Percentiles rank a stretch among this genome's conserved stretches.
phyloP scores from a whole-genome alignment of 306 rosid species.

The Pterocarpus macrocarpus region DNA sequence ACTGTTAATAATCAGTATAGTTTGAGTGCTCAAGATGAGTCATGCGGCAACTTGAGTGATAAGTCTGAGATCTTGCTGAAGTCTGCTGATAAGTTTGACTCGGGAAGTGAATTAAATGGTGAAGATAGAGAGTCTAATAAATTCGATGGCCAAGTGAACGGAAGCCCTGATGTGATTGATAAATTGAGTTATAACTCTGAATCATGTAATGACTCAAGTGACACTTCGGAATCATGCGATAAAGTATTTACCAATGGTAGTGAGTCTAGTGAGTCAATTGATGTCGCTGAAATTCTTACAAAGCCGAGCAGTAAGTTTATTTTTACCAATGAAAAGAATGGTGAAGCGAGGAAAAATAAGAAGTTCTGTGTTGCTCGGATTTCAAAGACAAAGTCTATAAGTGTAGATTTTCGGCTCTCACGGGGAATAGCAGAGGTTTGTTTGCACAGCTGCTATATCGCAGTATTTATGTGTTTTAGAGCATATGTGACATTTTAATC shows the following conservation, averaged over 20 bases:
- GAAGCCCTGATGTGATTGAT: conserved; percentile 63
- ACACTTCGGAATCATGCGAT: conserved; percentile 64
- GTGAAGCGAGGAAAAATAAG: conserved; percentile 72
- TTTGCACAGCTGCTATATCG: conserved; percentile 36
- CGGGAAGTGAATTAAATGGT: conserved; percentile 53
- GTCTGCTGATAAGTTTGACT: conserved; percentile 52
- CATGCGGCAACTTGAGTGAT: conserved; percentile 51
- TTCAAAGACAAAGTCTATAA: conserved; percentile 85
- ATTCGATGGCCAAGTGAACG: conserved; percentile 58
- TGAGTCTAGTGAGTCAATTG: conserved; percentile 51
- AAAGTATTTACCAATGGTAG: conserved; percentile 62
- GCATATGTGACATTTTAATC: conserved; percentile 27
- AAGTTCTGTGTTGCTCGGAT: conserved; percentile 79
- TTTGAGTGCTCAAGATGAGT: conserved; percentile 51
- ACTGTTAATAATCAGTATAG: conserved; percentile 45
- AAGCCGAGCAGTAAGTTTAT: conserved; percentile 61
- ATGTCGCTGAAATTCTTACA: conserved; percentile 56
- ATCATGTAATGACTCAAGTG: conserved; percentile 73
- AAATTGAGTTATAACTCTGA: conserved; percentile 66
- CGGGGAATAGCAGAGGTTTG: conserved; percentile 98
- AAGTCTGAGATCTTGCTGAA: conserved; percentile 57
- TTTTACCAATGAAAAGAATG: conserved; percentile 52
- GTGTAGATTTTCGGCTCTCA: conserved; percentile 94
- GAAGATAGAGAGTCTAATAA: conserved; percentile 57
- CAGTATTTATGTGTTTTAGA: conserved; percentile 23